phyloP scores from a whole-genome alignment of 495 filamentous ascomycete genomes.

The Penicillium lagena region DNA sequence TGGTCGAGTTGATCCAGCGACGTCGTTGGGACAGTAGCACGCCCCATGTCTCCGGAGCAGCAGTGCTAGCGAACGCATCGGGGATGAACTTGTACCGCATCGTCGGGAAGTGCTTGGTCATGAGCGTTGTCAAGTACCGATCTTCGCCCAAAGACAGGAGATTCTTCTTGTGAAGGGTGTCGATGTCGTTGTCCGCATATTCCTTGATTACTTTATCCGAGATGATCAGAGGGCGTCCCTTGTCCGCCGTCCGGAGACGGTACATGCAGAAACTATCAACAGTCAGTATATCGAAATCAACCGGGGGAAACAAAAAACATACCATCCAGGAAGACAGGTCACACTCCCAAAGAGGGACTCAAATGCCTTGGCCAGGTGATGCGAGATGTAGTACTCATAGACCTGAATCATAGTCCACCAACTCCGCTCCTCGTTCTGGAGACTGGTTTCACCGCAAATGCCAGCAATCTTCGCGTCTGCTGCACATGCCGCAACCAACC shows the following conservation, averaged over 20 bases:
- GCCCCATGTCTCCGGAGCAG: conserved; percentile 88
- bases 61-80: conserved; percentile 86
- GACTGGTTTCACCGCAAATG: conserved; percentile 94
- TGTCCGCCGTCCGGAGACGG: conserved; percentile 85
- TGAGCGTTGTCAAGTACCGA: conserved; percentile 93
- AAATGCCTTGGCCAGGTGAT: conserved; percentile 89
- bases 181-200: conserved; percentile 80
- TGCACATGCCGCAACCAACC: conserved; percentile 86
- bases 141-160: conserved; percentile 91
- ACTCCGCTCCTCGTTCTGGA: conserved; percentile 87
- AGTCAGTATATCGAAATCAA: conserved; percentile 21
- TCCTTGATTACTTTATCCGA: conserved; percentile 79
- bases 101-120: conserved; percentile 93
- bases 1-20: conserved; percentile 97
- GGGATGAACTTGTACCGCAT: conserved; percentile 97
- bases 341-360: conserved; percentile 94
- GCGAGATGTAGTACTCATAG: conserved; percentile 97
- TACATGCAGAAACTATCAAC: conserved; percentile 91
- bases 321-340: conserved; percentile 98
- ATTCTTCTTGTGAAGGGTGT: conserved; percentile 99
- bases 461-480: conserved; percentile 95
- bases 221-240: conserved; percentile 87
- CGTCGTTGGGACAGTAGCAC: conserved; percentile 91
- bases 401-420: conserved; percentile 99
- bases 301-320: conserved; percentile 27